Conservation (phyloP, 805 yeast genomes). For the Ogataea wickerhamii region DNA sequence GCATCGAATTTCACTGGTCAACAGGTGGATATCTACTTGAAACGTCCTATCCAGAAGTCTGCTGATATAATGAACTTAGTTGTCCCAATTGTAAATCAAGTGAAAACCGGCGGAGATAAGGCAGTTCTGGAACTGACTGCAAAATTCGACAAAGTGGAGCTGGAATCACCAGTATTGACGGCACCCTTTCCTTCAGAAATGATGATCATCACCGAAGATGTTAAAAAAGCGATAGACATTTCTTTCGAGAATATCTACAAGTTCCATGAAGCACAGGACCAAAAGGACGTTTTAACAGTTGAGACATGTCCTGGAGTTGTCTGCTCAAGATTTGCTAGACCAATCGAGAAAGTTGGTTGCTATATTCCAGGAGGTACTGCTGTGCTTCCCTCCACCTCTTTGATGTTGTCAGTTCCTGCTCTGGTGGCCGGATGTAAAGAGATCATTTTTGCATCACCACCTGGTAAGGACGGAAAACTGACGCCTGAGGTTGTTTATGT, state of each 20-base stretch:
- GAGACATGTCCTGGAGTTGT: constrained; percentile 93
- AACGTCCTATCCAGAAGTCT: constrained; percentile 94
- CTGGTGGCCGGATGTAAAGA: constrained; percentile 95
- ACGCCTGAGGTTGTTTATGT: constrained; percentile 98
- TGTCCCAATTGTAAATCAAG: constrained; percentile 80
- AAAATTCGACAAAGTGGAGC: constrained; percentile 82
- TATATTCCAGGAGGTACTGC: constrained; percentile 99
- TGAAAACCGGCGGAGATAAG: constrained; percentile 72
- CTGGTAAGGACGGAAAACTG: constrained; percentile 85
- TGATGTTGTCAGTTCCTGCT: constrained; percentile 98
- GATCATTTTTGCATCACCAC: constrained; percentile 92
- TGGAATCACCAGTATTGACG: constrained; percentile 65
- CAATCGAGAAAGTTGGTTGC: constrained; percentile 91
- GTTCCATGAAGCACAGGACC: constrained; percentile 92
- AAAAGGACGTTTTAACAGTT: constrained; percentile 66
- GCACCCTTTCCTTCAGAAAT: constrained; percentile 85
- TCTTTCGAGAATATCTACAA: constrained; percentile 84
- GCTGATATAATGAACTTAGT: constrained; percentile 91
- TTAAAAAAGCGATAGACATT: constrained; percentile 82
- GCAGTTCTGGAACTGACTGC: constrained; percentile 88
- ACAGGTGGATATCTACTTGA: constrained; percentile 59
- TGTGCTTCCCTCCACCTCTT: constrained; percentile 93
- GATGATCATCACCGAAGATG: constrained; percentile 68
- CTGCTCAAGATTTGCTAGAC: constrained; percentile 92
- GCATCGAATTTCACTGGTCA: constrained; percentile 37